phyloP scores from a whole-genome alignment of 2,329 filamentous ascomycete genomes.

The Cladosporium cucumerinum region DNA sequence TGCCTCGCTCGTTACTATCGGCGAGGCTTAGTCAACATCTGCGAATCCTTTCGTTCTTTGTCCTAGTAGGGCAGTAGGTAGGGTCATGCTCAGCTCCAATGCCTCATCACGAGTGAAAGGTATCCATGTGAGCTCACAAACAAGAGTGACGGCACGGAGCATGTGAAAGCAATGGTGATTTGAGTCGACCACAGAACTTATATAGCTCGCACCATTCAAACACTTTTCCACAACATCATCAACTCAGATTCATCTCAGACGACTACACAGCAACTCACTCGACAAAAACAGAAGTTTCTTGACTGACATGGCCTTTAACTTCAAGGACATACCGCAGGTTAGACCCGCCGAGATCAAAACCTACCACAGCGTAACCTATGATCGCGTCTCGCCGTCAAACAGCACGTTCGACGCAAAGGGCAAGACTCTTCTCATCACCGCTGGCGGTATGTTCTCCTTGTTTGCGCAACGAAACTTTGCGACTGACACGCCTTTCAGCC shows the following conservation, averaged over 20 bases:
- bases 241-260: background rate
- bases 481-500: conserved; percentile 6
- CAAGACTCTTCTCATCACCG: conserved; percentile 29
- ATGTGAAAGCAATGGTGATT: background rate
- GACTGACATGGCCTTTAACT: background rate
- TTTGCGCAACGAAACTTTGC: background rate
- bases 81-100: background rate
- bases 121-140: no score
- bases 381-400: conserved; percentile 22
- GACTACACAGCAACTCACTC: background rate
- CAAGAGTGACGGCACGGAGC: background rate
- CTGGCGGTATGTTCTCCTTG: conserved; percentile 15
- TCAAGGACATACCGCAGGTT: background rate
- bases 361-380: conserved; percentile 24
- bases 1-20: background rate
- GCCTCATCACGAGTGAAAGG: background rate
- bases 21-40: background rate
- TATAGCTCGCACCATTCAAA: background rate
- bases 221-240: background rate
- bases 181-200: background rate
- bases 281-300: background rate
- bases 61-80: background rate
- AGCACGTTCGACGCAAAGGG: conserved; percentile 24
- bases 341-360: conserved; percentile 20
- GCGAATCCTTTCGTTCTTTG: background rate